A percentile compares a stretch with the other conserved stretches of the same genome.
phyloP scores from a whole-genome alignment of 192 early-diverging fungal species.

The Oehlia diaphana region DNA sequence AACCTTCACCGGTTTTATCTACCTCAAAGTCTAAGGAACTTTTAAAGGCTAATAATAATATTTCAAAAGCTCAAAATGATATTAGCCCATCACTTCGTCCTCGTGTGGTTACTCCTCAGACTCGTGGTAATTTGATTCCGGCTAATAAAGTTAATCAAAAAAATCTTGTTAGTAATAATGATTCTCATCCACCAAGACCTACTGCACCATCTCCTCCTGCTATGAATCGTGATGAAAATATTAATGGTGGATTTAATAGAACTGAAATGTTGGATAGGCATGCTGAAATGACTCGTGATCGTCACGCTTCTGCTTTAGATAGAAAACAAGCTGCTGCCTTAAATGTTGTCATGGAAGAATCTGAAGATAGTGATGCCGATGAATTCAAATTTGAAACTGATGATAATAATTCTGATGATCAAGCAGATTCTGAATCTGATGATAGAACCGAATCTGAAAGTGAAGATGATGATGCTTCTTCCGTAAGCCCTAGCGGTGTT shows the following conservation, averaged over 20 bases:
- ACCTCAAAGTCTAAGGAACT: not conserved
- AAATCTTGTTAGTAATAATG: not conserved
- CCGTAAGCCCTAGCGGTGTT: not conserved
- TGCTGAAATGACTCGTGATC: not conserved
- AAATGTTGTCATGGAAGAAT: constrained; percentile 19
- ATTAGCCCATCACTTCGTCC: not conserved
- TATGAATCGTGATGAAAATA: not conserved
- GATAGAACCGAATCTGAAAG: not conserved
- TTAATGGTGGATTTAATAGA: not conserved
- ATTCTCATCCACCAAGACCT: not conserved
- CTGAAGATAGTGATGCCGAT: constrained; percentile 16
- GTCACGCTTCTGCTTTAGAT: not conserved
- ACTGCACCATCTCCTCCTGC: not conserved
- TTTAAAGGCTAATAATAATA: not conserved
- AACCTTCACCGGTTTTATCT: not conserved
- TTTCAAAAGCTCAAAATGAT: not conserved
- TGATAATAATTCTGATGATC: not conserved
- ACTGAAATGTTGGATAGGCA: constrained; percentile 4
- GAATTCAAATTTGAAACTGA: not conserved
- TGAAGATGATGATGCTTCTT: not conserved
- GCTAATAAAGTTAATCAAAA: not conserved
- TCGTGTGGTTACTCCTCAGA: not conserved
- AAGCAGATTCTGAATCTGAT: not conserved
- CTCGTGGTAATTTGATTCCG: not conserved
- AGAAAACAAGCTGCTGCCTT: not conserved